phyloP scores from a whole-genome alignment of 331 rosid species.

The Prunus yedoensis region DNA sequence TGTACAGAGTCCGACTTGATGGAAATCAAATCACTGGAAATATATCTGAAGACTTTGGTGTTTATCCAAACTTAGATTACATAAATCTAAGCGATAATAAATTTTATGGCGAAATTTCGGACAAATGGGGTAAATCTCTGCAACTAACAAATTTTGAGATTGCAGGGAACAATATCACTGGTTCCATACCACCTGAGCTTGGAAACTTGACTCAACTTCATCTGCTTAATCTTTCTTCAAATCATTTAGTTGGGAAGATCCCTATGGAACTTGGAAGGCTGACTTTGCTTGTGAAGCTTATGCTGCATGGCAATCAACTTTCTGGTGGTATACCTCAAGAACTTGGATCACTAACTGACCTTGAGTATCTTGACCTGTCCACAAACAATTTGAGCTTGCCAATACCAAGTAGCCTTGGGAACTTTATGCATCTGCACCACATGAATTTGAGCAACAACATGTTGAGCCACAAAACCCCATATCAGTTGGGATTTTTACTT shows the following conservation, averaged over 20 bases:
- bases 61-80: conserved; percentile 41
- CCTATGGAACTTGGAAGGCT: conserved; percentile 46
- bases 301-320: conserved; percentile 35
- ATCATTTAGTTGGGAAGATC: conserved; percentile 42
- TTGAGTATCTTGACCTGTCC: conserved; percentile 30
- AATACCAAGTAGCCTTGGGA: conserved; percentile 29
- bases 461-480: conserved; percentile 34
- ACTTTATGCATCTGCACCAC: conserved; percentile 5
- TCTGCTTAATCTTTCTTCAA: conserved; percentile 42
- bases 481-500: conserved; percentile 24
- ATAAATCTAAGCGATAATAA: conserved; percentile 39
- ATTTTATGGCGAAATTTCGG: conserved; percentile 47
- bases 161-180: conserved; percentile 32
- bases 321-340: conserved; percentile 40
- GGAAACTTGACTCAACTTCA: conserved; percentile 31
- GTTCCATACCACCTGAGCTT: conserved; percentile 43
- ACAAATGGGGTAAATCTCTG: conserved; percentile 41
- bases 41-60: conserved; percentile 49
- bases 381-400: conserved; percentile 33
- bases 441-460: conserved; percentile 49
- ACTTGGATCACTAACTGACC: conserved; percentile 30
- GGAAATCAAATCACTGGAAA: conserved; percentile 42
- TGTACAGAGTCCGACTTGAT: conserved; percentile 37
- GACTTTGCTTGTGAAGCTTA: conserved; percentile 22
- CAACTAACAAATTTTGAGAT: conserved; percentile 26